Percentiles rank a stretch among this genome's conserved stretches.
phyloP scores from a whole-genome alignment of 75 land plant species.

The Larix kaempferi region DNA sequence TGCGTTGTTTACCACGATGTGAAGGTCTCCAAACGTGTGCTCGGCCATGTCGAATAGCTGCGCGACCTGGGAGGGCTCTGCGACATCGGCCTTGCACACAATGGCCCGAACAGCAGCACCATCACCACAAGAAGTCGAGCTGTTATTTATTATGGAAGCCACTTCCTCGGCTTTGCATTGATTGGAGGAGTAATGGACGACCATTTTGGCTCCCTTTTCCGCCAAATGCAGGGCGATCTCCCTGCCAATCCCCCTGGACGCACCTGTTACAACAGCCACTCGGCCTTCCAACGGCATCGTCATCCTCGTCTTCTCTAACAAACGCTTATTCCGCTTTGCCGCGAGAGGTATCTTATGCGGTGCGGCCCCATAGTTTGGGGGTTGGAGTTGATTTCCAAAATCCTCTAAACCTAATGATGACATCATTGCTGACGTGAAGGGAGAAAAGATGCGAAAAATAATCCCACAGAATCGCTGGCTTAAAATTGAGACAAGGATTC shows the following conservation, averaged over 20 bases:
- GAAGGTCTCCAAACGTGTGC: background rate
- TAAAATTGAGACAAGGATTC: too few relatives aligned
- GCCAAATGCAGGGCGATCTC: constrained; percentile 35
- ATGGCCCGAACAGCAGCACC: constrained; percentile 11
- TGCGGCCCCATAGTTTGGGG: too few relatives aligned
- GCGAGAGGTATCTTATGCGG: too few relatives aligned
- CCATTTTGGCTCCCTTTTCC: constrained; percentile 38
- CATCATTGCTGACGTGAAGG: too few relatives aligned
- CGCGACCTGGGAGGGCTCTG: constrained; percentile 22
- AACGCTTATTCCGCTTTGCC: too few relatives aligned
- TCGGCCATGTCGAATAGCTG: constrained; percentile 36
- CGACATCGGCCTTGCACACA: constrained; percentile 21
- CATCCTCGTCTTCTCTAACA: background rate
- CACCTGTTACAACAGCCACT: constrained; percentile 58
- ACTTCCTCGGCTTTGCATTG: constrained; percentile 37
- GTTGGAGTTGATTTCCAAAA: too few relatives aligned
- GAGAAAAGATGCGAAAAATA: too few relatives aligned
- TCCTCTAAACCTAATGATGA: too few relatives aligned
- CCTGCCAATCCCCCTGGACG: constrained; percentile 46
- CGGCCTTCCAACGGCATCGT: constrained; percentile 11
- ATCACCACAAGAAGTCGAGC: background rate
- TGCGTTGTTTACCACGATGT: constrained; percentile 37
- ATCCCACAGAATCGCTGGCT: too few relatives aligned
- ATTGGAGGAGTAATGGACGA: constrained; percentile 39
- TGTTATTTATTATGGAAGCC: constrained; percentile 31